Conservation (phyloP, 495 filamentous ascomycete species). For the Letharia columbiana region DNA sequence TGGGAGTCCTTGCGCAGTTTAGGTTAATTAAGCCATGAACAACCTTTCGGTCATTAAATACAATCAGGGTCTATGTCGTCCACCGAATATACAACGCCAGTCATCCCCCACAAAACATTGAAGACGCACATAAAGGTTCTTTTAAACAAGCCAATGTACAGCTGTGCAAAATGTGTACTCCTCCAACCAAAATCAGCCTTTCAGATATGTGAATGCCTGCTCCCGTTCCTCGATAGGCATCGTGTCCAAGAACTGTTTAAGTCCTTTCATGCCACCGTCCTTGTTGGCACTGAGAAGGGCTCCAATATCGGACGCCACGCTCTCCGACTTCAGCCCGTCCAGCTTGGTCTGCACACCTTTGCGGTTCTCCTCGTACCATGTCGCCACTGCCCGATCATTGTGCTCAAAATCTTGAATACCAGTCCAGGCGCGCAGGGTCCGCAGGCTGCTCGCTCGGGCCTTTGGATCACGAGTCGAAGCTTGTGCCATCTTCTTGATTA, state of each 20-base stretch:
- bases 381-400: conserved; percentile 75
- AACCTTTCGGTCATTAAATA: not conserved
- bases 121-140: not conserved
- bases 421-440: conserved; percentile 68
- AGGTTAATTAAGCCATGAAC: not conserved
- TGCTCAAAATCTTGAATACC: conserved; percentile 61
- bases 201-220: conserved; percentile 67
- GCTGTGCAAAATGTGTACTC: not conserved
- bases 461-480: conserved; percentile 29
- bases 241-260: conserved; percentile 75
- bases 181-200: conserved; percentile 11
- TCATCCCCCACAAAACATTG: not conserved
- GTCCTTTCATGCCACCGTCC: conserved; percentile 75
- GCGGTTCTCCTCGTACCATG: conserved; percentile 95
- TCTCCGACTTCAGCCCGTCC: conserved; percentile 67
- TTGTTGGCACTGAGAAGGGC: conserved; percentile 63
- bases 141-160: not conserved
- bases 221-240: conserved; percentile 84
- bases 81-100: not conserved
- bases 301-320: conserved; percentile 70
- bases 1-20: not conserved
- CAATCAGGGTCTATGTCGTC: not conserved
- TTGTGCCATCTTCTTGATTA: conserved; percentile 71
- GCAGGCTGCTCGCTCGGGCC: conserved; percentile 52
- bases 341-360: conserved; percentile 70